phyloP scores from a whole-genome alignment of 257 asterid genomes.

The Gardenia jasminoides region DNA sequence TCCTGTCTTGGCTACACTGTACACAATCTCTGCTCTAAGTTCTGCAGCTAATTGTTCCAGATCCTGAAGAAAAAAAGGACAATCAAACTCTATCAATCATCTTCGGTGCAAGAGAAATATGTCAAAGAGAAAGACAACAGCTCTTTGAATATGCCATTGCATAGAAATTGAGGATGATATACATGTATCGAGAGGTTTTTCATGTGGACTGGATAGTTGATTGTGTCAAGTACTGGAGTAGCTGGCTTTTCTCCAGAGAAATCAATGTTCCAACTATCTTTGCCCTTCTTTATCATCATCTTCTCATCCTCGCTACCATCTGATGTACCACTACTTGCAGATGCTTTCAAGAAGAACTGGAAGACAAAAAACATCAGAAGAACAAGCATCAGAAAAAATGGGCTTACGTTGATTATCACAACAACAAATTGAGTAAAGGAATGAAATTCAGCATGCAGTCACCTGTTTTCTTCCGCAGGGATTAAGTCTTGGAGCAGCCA shows the following conservation, averaged over 20 bases:
- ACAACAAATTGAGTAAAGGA: neutral
- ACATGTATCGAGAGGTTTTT: constrained; percentile 62
- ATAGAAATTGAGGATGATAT: neutral
- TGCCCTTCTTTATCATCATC: constrained; percentile 36
- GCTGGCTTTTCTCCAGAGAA: constrained; percentile 54
- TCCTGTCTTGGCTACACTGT: constrained; percentile 53
- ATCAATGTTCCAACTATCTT: constrained; percentile 54
- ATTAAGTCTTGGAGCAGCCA: constrained; percentile 29
- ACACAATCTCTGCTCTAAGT: constrained; percentile 67
- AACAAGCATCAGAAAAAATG: neutral
- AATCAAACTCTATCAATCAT: neutral
- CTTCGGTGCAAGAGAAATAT: neutral
- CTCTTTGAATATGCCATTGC: neutral
- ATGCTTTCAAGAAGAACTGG: constrained; percentile 52
- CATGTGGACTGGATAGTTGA: constrained; percentile 70
- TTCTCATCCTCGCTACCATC: constrained; percentile 36
- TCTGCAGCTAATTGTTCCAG: constrained; percentile 77
- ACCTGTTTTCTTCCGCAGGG: constrained; percentile 44
- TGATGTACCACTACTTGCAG: constrained; percentile 18
- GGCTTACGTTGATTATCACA: neutral
- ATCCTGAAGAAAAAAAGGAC: constrained; percentile 40
- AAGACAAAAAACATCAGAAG: constrained; percentile 11
- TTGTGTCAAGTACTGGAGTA: constrained; percentile 68
- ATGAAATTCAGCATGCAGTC: neutral
- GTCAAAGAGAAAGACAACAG: neutral